Evolutionary conservation across 139 green algal genomes (phyloP).

Genomic region (Spirogloea muscicola): DNA sequence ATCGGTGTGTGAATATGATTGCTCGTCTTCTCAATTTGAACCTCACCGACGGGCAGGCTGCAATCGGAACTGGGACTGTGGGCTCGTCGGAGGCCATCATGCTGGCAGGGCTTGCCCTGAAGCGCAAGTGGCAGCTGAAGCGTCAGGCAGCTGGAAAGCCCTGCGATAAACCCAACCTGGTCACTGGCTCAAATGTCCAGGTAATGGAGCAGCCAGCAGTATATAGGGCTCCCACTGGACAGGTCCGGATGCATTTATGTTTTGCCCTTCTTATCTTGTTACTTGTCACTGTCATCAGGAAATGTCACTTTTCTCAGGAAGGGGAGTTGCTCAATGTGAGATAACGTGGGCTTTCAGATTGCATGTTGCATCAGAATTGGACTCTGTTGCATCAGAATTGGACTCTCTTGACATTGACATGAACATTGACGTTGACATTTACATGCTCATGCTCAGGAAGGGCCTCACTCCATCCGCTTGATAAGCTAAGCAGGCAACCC

Average conservation of each 20-base stretch:
- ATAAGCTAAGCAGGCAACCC: neutral
- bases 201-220: too few species aligned
- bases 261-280: neutral
- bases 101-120: constrained; percentile 34
- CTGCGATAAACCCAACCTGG: constrained; percentile 32
- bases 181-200: constrained; percentile 35
- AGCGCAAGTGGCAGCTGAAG: constrained; percentile 13
- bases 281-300: neutral
- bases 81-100: constrained; percentile 50
- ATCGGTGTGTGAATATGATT: constrained; percentile 54
- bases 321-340: too few species aligned
- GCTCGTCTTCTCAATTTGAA: constrained; percentile 49
- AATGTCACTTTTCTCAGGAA: too few species aligned
- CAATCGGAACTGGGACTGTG: constrained; percentile 38
- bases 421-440: too few species aligned
- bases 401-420: too few species aligned
- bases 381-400: too few species aligned
- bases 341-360: too few species aligned
- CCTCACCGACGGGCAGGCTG: constrained; percentile 16
- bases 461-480: too few species aligned
- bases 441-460: too few species aligned
- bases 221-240: neutral
- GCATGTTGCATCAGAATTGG: too few species aligned
- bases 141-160: constrained; percentile 7
- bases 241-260: neutral